Evolutionary conservation across 2,329 filamentous ascomycete species (phyloP).

Genomic region (Dactylellina cionopaga): DNA sequence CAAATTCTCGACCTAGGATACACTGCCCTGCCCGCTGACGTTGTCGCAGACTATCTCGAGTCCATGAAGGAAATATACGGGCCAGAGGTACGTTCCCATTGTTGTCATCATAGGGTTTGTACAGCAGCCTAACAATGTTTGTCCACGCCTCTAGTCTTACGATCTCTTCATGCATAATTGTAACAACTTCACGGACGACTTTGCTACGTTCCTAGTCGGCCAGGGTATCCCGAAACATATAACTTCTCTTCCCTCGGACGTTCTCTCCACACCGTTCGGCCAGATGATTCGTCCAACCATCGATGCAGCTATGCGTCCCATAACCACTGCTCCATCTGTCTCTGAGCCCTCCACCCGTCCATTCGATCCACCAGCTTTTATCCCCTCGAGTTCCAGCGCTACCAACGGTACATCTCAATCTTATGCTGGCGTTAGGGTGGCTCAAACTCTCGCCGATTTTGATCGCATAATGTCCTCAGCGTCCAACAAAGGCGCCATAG

Average conservation of each 20-base stretch:
- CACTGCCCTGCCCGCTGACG: conserved; percentile 80
- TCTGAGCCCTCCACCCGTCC: conserved; percentile 29
- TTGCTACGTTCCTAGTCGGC: conserved; percentile 87
- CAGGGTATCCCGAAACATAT: conserved; percentile 90
- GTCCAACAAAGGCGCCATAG: conserved; percentile 74
- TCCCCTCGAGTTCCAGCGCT: conserved; percentile 40
- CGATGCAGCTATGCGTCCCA: conserved; percentile 71
- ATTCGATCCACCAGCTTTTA: conserved; percentile 27
- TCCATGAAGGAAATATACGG: conserved; percentile 86
- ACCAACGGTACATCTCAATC: conserved; percentile 29
- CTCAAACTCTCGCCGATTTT: conserved; percentile 70
- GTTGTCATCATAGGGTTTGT: neutral
- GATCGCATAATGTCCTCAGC: conserved; percentile 71
- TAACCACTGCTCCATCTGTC: conserved; percentile 61
- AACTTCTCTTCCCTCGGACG: conserved; percentile 81
- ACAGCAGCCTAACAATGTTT: neutral
- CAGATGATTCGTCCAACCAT: conserved; percentile 85
- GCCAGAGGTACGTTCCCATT: conserved; percentile 67
- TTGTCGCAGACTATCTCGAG: conserved; percentile 86
- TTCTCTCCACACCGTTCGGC: conserved; percentile 86
- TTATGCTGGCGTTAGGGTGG: conserved; percentile 69
- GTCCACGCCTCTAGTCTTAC: conserved; percentile 71
- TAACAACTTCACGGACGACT: conserved; percentile 96
- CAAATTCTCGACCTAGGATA: conserved; percentile 77
- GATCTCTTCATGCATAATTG: conserved; percentile 89